Base-by-base conservation (phyloP, 2,329 filamentous ascomycete species). In the Dothideomycetidae sp. region DNA sequence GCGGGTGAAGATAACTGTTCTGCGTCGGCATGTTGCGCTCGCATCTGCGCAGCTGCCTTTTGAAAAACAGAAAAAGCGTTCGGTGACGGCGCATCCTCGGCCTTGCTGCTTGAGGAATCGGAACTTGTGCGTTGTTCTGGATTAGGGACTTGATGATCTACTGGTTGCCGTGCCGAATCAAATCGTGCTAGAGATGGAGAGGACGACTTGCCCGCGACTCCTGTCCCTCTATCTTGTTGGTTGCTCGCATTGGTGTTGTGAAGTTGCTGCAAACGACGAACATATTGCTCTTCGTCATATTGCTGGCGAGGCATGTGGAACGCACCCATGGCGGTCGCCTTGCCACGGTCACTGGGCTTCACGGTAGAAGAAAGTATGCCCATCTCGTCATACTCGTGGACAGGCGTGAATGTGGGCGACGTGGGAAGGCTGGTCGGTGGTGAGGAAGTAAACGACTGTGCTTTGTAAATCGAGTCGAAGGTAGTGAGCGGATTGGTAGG, bases 221-320 rank as follows among this genome's bases (percentile, higher is more conserved):
- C 15, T 26, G 39, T 26, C 12, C 19, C 28, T 10, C 11, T 32
- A n/a, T 34, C 31, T 13, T 19, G 26, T 15, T 35, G 18, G n/a
- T 36, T 32, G 13, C 38, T 35, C 3, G 18, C 32, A 14, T 46
- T 45, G 5, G 53, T 51, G 33, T 81, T 73, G 45, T 88, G 81
- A 54, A 93, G 72, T 53, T 85, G 81, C 33, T 81, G 63, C 51
- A 93, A 81, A 31, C 84, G 74, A 52, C 92, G 79, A 4, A 81
- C 72, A 50, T 83, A 94, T 50, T 83, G 81, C 13, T 78, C 74
- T 51, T 94, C 86, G 50, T 93, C 83, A 48, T 90, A 93, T 5
- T 75, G 71, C 35, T 78, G 72, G 2, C 64, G 61, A 1, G 85
- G 81, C 52, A 84, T 84, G 46, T 79, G 79, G 55, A 79, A 79